phyloP scores from a whole-genome alignment of 2,329 filamentous ascomycete genomes.

The Fusarium tupiense region DNA sequence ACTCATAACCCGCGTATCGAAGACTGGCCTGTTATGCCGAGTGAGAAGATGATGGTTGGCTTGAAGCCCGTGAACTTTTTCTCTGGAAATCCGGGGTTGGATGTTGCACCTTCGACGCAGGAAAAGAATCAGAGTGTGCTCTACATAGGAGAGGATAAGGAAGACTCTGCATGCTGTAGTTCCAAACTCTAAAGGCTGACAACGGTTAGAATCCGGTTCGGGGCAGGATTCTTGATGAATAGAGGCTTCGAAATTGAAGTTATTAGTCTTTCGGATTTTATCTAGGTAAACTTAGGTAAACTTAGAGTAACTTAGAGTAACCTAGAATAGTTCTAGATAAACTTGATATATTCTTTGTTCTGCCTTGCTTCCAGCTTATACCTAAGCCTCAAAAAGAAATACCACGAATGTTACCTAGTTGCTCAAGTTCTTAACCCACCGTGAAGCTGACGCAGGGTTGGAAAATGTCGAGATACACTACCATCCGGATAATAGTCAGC shows the following conservation, averaged over 20 bases:
- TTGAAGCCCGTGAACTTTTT: conserved; percentile 67
- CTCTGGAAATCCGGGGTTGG: conserved; percentile 59
- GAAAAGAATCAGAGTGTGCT: conserved; percentile 49
- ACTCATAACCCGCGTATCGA: conserved; percentile 73
- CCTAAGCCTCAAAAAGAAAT: neutral
- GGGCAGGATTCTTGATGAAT: neutral
- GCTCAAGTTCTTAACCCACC: neutral
- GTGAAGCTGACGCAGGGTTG: neutral
- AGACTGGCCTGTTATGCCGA: conserved; percentile 76
- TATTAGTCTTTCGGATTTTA: neutral
- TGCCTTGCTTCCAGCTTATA: neutral
- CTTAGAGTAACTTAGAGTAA: neutral
- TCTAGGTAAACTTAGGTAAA: neutral
- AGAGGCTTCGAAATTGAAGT: neutral
- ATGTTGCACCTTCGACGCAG: conserved; percentile 56
- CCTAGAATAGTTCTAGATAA: neutral
- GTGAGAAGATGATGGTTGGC: conserved; percentile 62
- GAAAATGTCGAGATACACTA: neutral
- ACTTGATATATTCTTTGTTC: neutral
- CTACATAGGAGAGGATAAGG: neutral
- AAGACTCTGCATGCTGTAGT: neutral
- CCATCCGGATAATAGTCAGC: no score
- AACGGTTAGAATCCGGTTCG: neutral
- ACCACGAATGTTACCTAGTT: neutral
- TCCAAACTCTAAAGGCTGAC: neutral